Base-by-base conservation (phyloP, 257 asterid genomes). In the Nemophila menziesii region DNA sequence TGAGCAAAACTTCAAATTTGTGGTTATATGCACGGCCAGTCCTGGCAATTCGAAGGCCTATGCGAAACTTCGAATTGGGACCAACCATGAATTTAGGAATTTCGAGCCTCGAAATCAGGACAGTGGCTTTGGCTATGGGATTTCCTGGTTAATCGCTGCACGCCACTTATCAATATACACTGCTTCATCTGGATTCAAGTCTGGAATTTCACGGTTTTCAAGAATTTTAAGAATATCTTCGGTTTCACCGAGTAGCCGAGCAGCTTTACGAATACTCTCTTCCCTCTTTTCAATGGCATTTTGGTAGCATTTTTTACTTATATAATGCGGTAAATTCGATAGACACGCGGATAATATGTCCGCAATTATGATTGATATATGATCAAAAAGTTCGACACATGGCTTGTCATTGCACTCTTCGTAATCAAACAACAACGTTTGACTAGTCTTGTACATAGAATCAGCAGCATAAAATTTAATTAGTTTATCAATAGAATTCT, bases 111-210 rank as follows among this genome's bases (percentile, higher is more conserved):
- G n/a, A n/a, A n/a, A n/a, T n/a, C n/a, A n/a, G n/a, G n/a, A n/a
- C n/a, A n/a, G n/a, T n/a, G n/a, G n/a, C n/a, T n/a, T n/a, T n/a
- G 33, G 6, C 33, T 24, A 9, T 9, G 33, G 33, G 33, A 24
- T 24, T 24, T 29, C 36, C 16, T 23, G 49, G 22, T 44, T 43
- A 21, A 65, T 20, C 17, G 26, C 42, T 15, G 48, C 41, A 23
- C 51, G 61, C 77, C 69, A 69, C 19, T 53, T 51, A 19, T 64
- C 61, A 50, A 64, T 48, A 14, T 29, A 12, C 38, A 18, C 60
- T 43, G 45, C 17, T 38, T 59, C 45, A 46, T 46, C 53, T 3
- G 56, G 64, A 38, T 44, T 48, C 46, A 50, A n/a, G 22, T 52
- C 39, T 33, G 75, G 60, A 29, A 29, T 5, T 29, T 29, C 36